Conservation (phyloP, 306 rosid genomes). For the Rubus idaeus region DNA sequence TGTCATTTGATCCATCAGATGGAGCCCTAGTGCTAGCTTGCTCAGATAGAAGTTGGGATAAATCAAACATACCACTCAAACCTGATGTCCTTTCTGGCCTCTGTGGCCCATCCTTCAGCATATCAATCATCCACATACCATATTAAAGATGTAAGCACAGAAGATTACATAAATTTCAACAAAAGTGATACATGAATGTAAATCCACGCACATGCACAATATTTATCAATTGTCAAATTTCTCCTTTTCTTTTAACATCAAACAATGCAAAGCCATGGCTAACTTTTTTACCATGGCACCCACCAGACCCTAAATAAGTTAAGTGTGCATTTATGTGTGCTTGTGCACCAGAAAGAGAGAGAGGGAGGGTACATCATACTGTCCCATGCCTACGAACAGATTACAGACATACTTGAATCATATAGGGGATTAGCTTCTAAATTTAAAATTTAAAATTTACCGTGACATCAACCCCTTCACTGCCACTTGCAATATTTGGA, state of each 20-base stretch:
- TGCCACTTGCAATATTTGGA: slow-evolving; percentile 53
- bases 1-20: slow-evolving; percentile 53
- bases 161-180: slow-evolving; percentile 1
- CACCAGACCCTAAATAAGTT: not conserved
- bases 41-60: slow-evolving; percentile 54
- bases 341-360: too few relatives aligned
- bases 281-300: not conserved
- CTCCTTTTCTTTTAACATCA: not conserved
- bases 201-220: not conserved
- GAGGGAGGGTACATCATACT: too few relatives aligned
- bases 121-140: slow-evolving; percentile 35
- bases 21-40: slow-evolving; percentile 49
- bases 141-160: slow-evolving; percentile 5
- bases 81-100: slow-evolving; percentile 60
- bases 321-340: not conserved
- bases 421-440: slow-evolving; percentile 13
- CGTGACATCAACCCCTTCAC: slow-evolving; percentile 75
- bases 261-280: not conserved
- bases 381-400: too few relatives aligned
- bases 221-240: not conserved
- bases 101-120: slow-evolving; percentile 67
- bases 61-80: slow-evolving; percentile 51
- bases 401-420: not conserved
- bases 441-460: slow-evolving; percentile 35
- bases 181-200: not conserved